Evolutionary conservation across 129 eudicot genomes (phyloP).

Genomic region (Saussurea involucrata): DNA sequence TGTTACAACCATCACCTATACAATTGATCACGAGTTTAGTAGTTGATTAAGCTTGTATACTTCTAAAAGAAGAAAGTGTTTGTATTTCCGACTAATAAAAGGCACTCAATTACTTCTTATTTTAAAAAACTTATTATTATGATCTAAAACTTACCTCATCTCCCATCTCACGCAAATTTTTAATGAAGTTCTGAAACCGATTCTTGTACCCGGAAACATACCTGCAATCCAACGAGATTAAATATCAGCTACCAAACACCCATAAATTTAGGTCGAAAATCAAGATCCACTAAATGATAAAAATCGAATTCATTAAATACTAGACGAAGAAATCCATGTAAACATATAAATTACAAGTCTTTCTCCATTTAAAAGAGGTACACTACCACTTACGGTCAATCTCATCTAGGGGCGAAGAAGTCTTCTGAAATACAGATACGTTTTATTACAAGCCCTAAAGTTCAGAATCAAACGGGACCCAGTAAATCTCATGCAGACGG

Average conservation of each 20-base stretch:
- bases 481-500: not conserved
- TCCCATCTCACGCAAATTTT: slow-evolving; percentile 94
- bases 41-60: not conserved
- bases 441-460: not conserved
- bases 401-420: not conserved
- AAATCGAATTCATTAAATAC: not conserved
- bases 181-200: slow-evolving; percentile 93
- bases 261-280: not conserved
- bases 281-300: not conserved
- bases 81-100: not conserved
- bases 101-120: not conserved
- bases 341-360: not conserved
- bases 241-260: not conserved
- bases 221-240: slow-evolving; percentile 46
- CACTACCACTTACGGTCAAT: not conserved
- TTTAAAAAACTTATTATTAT: not conserved
- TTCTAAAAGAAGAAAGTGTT: not conserved
- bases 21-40: slow-evolving; percentile 14
- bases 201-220: slow-evolving; percentile 95
- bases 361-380: not conserved
- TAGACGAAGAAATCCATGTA: not conserved
- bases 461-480: not conserved
- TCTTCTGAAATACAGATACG: not conserved
- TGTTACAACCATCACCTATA: slow-evolving; percentile 91
- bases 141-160: slow-evolving; percentile 69